Evolutionary conservation across 805 yeast genomes (phyloP).

Genomic region (Candida nemodendra): DNA sequence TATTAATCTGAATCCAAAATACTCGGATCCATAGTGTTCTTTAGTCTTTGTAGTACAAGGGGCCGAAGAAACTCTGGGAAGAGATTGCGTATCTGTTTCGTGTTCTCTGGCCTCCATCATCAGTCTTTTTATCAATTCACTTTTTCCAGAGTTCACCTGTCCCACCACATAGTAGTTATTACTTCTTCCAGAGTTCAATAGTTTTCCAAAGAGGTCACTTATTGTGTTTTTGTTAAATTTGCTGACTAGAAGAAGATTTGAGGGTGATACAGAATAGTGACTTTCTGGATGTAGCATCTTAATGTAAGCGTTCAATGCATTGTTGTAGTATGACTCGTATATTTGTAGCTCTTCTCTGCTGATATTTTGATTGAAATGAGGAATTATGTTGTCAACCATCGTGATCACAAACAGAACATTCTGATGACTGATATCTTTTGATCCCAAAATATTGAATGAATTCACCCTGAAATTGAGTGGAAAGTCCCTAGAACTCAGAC

Average conservation of each 20-base stretch:
- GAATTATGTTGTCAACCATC: conserved; percentile 8
- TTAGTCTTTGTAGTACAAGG: conserved; percentile 20
- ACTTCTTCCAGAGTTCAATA: conserved; percentile 1
- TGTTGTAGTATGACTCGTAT: conserved; percentile 3
- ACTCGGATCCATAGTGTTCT: conserved; percentile 11
- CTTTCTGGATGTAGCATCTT: background rate
- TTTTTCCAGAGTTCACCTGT: conserved; percentile 30
- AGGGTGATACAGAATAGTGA: background rate
- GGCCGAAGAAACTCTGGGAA: conserved; percentile 11
- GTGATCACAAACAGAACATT: conserved; percentile 17
- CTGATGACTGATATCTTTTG: conserved; percentile 1
- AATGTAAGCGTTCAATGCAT: conserved; percentile 8
- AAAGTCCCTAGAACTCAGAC: conserved; percentile 22
- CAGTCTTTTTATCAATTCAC: conserved; percentile 18
- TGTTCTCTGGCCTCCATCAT: conserved; percentile 5
- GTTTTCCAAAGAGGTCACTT: conserved; percentile 4
- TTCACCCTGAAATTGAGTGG: conserved; percentile 18
- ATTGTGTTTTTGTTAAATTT: conserved; percentile 1
- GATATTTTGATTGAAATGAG: background rate
- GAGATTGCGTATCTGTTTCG: conserved; percentile 7
- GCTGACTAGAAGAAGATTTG: conserved; percentile 9
- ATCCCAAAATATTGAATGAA: conserved; percentile 3
- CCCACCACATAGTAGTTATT: conserved; percentile 26
- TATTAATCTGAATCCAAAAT: conserved; percentile 17
- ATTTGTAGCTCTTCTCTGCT: background rate